phyloP scores from a whole-genome alignment of 2,329 filamentous ascomycete species.

The Fusarium sp. region DNA sequence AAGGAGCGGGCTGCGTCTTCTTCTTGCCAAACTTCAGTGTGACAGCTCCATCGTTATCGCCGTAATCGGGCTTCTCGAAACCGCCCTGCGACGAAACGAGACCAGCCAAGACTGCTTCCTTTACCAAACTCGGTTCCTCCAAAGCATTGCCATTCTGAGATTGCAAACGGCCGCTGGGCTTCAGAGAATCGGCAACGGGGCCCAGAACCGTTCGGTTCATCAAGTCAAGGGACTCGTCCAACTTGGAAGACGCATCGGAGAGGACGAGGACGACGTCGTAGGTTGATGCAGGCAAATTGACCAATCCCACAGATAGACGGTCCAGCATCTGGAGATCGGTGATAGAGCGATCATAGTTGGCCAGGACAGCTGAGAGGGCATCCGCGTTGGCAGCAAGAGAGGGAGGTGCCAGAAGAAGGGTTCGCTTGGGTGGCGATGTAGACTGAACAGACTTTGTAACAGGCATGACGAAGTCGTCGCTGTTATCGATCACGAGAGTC shows the following conservation, averaged over 20 bases:
- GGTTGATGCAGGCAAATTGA: constrained; percentile 77
- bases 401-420: constrained; percentile 88
- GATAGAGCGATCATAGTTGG: constrained; percentile 76
- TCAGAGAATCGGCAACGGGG: constrained; percentile 77
- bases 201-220: constrained; percentile 76
- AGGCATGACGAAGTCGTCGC: constrained; percentile 62
- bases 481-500: constrained; percentile 66
- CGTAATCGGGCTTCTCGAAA: constrained; percentile 79
- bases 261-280: constrained; percentile 91
- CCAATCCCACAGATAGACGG: constrained; percentile 84
- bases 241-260: constrained; percentile 77
- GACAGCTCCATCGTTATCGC: constrained; percentile 68
- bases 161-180: constrained; percentile 73
- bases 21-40: constrained; percentile 60
- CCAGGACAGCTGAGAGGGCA: constrained; percentile 76
- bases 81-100: constrained; percentile 72
- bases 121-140: constrained; percentile 55
- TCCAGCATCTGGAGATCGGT: constrained; percentile 99
- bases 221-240: constrained; percentile 72
- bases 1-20: constrained; percentile 43
- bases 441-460: constrained; percentile 38
- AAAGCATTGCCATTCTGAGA: constrained; percentile 77
- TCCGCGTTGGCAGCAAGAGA: constrained; percentile 89
- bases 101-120: constrained; percentile 86
- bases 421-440: constrained; percentile 61